Conservation (phyloP, 768 basidiomycete species). For the Pleurotus cornucopiae region DNA sequence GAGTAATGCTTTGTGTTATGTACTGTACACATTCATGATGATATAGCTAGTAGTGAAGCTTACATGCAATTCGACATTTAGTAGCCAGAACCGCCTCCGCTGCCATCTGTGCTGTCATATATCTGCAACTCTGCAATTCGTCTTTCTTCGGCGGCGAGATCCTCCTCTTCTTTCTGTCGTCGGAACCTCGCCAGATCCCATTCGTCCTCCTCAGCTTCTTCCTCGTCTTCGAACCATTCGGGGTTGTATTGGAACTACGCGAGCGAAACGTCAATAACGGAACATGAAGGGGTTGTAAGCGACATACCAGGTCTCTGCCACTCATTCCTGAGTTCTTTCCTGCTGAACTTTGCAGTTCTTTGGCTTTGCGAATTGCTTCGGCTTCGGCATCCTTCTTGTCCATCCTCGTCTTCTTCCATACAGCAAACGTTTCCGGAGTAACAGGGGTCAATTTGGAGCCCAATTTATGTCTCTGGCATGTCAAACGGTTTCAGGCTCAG, state of each 20-base stretch:
- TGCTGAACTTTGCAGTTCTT: constrained; percentile 75
- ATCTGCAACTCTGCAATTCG: constrained; percentile 42
- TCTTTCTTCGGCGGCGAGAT: constrained; percentile 46
- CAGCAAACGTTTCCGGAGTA: constrained; percentile 84
- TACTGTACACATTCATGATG: constrained; percentile 8
- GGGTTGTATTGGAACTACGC: constrained; percentile 91
- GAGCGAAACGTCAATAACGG: constrained; percentile 8
- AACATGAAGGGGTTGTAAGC: constrained; percentile 5
- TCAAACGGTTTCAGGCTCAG: neutral
- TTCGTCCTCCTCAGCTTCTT: constrained; percentile 47
- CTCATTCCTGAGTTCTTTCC: constrained; percentile 94
- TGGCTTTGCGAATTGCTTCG: constrained; percentile 77
- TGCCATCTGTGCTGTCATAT: constrained; percentile 25
- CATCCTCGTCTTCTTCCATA: constrained; percentile 94
- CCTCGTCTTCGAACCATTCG: constrained; percentile 86
- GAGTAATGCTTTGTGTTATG: constrained; percentile 24
- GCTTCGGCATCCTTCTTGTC: constrained; percentile 92
- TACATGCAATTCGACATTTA: neutral
- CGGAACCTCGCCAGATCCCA: constrained; percentile 64
- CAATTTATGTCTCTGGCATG: constrained; percentile 83
- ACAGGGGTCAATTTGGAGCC: constrained; percentile 89
- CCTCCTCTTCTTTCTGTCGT: constrained; percentile 53
- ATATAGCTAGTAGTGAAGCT: neutral
- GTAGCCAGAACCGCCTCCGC: constrained; percentile 19
- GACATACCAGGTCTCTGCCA: constrained; percentile 84